Base-by-base conservation (phyloP, 495 filamentous ascomycete genomes). In the Antarctomyces pellizariae region DNA sequence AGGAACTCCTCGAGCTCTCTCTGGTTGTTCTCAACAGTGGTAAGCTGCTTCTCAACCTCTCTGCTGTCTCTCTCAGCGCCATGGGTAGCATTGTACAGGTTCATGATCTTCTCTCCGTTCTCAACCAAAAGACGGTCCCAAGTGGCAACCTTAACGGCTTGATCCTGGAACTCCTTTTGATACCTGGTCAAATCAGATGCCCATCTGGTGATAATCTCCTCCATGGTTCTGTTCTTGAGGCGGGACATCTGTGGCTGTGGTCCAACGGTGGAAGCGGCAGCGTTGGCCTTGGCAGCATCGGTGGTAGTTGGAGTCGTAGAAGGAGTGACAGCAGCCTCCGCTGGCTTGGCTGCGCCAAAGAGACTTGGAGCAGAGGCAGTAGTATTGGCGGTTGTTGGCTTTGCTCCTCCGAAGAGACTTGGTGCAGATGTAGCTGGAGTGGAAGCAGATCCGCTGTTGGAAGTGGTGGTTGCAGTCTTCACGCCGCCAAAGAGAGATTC, bases 161-260 rank as follows among this genome's bases (percentile, higher is more conserved):
- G 80, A 2, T 68, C 57, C 30, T 80, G 75, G 55, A 95, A 99
- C 24, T 91, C 77, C 43, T 84, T 80, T 44, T 93, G 83, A 43
- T 95, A 92, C 41, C 89, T 86, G 31, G 77, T 70, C 15, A 95
- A 63, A 43, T 95, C 86, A 0, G 77, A 73, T 0, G 86, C 86
- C 89, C 89, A 99, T 10, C 78, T 67, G n/a, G 75, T 92, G 40
- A 99, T 80, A 37, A 99, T 95, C 46, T 99, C 89, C 41, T 95
- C 86, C 84, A 99, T 95, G 1, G 84, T 89, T 54, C 90, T 95
- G 45, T 91, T 90, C 55, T 89, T 91, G 12, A 99, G 54, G 7
- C 86, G 77, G 1, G 84, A 84, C 38, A 78, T 64, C 12, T 71
- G 62, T n/a, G 82, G 77, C 2, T 66, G 44, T 4, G 78, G 80